Conservation (phyloP, 2,329 filamentous ascomycete species). For the Aaosphaeria pasadenensis region DNA sequence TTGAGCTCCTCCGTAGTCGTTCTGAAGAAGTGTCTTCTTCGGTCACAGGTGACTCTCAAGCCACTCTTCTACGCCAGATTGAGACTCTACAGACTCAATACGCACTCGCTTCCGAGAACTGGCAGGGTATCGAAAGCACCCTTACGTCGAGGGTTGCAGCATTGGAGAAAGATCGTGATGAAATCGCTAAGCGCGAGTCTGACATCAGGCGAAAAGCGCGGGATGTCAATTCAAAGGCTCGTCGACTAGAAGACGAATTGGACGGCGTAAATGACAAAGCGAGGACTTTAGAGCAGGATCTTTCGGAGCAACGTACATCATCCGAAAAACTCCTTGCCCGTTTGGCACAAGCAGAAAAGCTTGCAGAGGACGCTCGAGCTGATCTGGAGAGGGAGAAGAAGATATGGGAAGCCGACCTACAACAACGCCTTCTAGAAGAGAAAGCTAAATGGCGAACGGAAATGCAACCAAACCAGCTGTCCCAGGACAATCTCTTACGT, state of each 20-base stretch:
- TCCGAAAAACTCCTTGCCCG: slow-evolving; percentile 62
- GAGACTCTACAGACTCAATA: slow-evolving; percentile 96
- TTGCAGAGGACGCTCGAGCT: slow-evolving; percentile 57
- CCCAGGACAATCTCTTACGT: slow-evolving; percentile 27
- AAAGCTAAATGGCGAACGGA: slow-evolving; percentile 57
- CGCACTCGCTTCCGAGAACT: slow-evolving; percentile 89
- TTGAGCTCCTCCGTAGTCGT: slow-evolving; percentile 80
- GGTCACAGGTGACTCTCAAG: slow-evolving; percentile 76
- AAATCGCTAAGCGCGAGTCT: slow-evolving; percentile 75
- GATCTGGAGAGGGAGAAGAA: slow-evolving; percentile 60
- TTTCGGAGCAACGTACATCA: slow-evolving; percentile 58
- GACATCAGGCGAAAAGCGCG: slow-evolving; percentile 87
- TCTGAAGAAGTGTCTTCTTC: slow-evolving; percentile 89
- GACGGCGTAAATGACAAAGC: slow-evolving; percentile 65
- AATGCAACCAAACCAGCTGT: slow-evolving; percentile 26
- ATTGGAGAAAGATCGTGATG: slow-evolving; percentile 88
- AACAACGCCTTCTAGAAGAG: slow-evolving; percentile 64
- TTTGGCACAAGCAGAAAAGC: slow-evolving; percentile 62
- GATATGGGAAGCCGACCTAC: slow-evolving; percentile 54
- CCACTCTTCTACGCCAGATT: slow-evolving; percentile 87
- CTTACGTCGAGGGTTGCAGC: slow-evolving; percentile 72
- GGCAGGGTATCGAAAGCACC: slow-evolving; percentile 92
- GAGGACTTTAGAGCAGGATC: slow-evolving; percentile 63
- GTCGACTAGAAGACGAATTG: slow-evolving; percentile 77
- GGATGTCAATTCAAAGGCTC: slow-evolving; percentile 69